Conservation (phyloP, 805 yeast genomes). For the Saccharomycopsis sp. region DNA sequence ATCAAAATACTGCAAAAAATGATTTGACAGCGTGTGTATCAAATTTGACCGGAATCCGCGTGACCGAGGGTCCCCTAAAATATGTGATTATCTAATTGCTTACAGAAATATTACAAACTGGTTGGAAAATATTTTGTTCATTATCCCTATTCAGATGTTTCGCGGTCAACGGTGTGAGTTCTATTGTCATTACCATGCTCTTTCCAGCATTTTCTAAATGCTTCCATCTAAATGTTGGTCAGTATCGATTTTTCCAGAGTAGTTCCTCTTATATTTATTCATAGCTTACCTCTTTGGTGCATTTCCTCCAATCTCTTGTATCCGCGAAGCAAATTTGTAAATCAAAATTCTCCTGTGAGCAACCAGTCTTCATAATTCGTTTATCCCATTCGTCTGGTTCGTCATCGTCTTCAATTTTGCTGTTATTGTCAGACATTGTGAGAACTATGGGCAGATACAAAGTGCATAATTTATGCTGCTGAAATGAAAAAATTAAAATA, state of each 20-base stretch:
- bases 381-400: constrained; percentile 75
- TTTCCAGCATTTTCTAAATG: constrained; percentile 21
- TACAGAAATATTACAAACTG: too few species aligned
- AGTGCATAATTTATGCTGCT: too few species aligned
- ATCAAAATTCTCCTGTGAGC: constrained; percentile 63
- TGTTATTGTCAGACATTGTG: too few species aligned
- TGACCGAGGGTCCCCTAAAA: too few species aligned
- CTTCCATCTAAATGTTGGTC: constrained; percentile 17
- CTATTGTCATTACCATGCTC: constrained; percentile 14
- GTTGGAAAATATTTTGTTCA: too few species aligned
- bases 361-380: constrained; percentile 69
- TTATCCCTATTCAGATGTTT: too few species aligned
- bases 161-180: constrained; percentile 9
- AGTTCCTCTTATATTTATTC: background rate
- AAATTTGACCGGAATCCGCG: too few species aligned
- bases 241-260: background rate
- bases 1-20: too few species aligned
- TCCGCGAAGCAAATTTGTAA: constrained; percentile 76
- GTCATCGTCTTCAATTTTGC: constrained; percentile 46
- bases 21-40: too few species aligned
- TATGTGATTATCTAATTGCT: too few species aligned
- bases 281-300: constrained; percentile 50
- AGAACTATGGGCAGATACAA: too few species aligned
- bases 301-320: constrained; percentile 73
- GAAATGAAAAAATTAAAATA: too few species aligned